These are phyloP conservation scores for Kitagawia praeruptora DNA, from an alignment of 129 eudicot genomes.

Conservation along the genomic window DNA sequence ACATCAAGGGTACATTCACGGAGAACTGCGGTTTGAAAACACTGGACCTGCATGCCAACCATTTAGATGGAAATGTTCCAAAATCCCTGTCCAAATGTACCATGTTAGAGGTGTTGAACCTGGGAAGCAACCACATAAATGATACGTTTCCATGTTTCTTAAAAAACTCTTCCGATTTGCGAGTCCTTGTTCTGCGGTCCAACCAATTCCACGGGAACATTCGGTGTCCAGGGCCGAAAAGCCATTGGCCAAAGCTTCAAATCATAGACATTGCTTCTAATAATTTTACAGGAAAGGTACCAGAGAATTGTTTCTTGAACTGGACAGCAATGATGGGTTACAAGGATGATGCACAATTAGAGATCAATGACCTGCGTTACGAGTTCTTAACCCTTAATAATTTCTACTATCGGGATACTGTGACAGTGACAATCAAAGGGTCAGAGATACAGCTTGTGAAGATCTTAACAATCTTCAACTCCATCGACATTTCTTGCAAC, in stretches of 20 bases:
- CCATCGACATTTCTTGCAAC: slow-evolving; percentile 56
- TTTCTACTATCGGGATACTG: slow-evolving; percentile 43
- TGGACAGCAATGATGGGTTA: slow-evolving; percentile 41
- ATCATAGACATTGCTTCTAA: slow-evolving; percentile 55
- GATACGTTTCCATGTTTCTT: slow-evolving; percentile 50
- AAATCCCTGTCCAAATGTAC: slow-evolving; percentile 33
- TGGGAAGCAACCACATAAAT: slow-evolving; percentile 36
- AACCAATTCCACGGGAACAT: slow-evolving; percentile 45
- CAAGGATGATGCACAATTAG: slow-evolving; percentile 2
- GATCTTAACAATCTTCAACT: slow-evolving; percentile 45
- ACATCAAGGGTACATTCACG: slow-evolving; percentile 9
- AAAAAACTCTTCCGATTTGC: slow-evolving; percentile 32
- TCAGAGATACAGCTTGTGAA: slow-evolving; percentile 40
- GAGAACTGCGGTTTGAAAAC: slow-evolving; percentile 36
- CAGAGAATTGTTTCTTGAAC: slow-evolving; percentile 14
- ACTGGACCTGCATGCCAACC: slow-evolving; percentile 41
- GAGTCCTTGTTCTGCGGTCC: slow-evolving; percentile 49
- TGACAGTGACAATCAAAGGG: slow-evolving; percentile 47
- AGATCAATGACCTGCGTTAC: slow-evolving; percentile 20
- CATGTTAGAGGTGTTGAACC: slow-evolving; percentile 43
- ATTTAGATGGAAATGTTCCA: slow-evolving; percentile 40
- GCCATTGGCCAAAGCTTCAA: slow-evolving; percentile 50
- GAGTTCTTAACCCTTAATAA: slow-evolving; percentile 7
- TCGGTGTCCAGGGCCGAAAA: slow-evolving; percentile 16
- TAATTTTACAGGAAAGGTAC: slow-evolving; percentile 30